A percentile compares a stretch with the other conserved stretches of the same genome.
These are phyloP conservation scores for Carallia brachiata DNA, from an alignment of 345 rosid genomes.

Conservation along the genomic window DNA sequence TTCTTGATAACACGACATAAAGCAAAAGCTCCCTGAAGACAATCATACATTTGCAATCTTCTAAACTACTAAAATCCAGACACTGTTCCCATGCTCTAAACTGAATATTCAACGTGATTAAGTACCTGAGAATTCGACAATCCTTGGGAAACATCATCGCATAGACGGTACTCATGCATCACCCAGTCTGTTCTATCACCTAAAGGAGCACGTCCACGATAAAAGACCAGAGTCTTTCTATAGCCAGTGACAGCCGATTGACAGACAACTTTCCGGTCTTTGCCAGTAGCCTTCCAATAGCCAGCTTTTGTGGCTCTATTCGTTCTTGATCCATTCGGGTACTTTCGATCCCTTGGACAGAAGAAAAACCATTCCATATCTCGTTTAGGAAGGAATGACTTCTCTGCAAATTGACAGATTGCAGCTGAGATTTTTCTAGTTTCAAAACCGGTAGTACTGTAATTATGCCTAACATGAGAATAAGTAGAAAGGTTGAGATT, in stretches of 20 bases:
- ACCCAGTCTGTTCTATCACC: slow-evolving; percentile 78
- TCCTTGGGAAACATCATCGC: slow-evolving; percentile 50
- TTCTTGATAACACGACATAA: slow-evolving; percentile 71
- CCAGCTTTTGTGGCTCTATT: slow-evolving; percentile 89
- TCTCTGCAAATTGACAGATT: slow-evolving; percentile 46
- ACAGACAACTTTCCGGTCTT: slow-evolving; percentile 67
- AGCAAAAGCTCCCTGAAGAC: slow-evolving; percentile 68
- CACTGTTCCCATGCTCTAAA: not conserved
- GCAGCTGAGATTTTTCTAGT: not conserved
- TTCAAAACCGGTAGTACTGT: not conserved
- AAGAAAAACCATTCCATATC: slow-evolving; percentile 96
- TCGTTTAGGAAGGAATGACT: slow-evolving; percentile 69
- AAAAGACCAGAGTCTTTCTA: slow-evolving; percentile 82
- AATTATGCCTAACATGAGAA: not conserved
- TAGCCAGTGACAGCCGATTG: slow-evolving; percentile 48
- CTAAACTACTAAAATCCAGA: not conserved
- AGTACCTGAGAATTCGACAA: slow-evolving; percentile 54
- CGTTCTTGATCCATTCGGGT: slow-evolving; percentile 75
- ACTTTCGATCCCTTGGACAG: slow-evolving; percentile 79
- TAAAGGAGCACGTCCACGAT: slow-evolving; percentile 72
- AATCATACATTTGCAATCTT: not conserved
- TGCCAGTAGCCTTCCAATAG: slow-evolving; percentile 95
- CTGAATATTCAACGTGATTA: not conserved
- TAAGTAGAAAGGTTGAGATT: not conserved
- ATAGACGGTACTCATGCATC: slow-evolving; percentile 86